phyloP scores from a whole-genome alignment of 306 rosid genomes.

The Vicia faba region DNA sequence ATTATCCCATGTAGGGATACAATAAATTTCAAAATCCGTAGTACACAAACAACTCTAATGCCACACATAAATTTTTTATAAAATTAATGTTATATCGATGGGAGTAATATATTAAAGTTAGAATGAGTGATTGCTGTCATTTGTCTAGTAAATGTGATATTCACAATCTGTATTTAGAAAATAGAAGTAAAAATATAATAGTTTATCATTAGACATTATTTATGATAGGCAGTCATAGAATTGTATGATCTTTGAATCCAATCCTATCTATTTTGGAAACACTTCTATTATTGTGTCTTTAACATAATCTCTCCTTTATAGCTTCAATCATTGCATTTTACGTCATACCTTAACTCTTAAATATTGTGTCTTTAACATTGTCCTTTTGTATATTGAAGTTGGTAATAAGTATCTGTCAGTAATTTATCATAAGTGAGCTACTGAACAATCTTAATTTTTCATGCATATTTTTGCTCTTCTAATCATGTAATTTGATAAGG shows the following conservation, averaged over 20 bases:
- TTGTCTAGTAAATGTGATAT: not conserved
- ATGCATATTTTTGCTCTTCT: conserved; percentile 11
- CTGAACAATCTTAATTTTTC: conserved; percentile 21
- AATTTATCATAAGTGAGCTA: conserved; percentile 5
- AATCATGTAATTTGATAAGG: conserved; percentile 20
- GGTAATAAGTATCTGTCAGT: not conserved
- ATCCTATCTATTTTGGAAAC: not conserved
- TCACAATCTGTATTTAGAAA: not conserved
- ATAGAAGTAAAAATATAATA: not conserved
- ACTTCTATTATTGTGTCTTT: not conserved
- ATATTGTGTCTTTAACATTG: not conserved
- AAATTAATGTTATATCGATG: not conserved
- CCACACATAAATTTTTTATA: not conserved
- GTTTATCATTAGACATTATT: not conserved
- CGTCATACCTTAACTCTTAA: conserved; percentile 4
- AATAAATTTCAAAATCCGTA: not conserved
- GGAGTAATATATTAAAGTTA: not conserved
- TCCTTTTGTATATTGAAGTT: not conserved
- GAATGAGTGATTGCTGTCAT: not conserved
- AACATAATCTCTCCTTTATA: not conserved
- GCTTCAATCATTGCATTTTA: not conserved
- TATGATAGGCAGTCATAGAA: not conserved
- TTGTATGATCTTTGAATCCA: not conserved
- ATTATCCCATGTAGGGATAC: not conserved
- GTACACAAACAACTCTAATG: not conserved